Evolutionary conservation across 2,329 filamentous ascomycete species (phyloP).

Genomic region (Aspergillus pseudoviridinutans): DNA sequence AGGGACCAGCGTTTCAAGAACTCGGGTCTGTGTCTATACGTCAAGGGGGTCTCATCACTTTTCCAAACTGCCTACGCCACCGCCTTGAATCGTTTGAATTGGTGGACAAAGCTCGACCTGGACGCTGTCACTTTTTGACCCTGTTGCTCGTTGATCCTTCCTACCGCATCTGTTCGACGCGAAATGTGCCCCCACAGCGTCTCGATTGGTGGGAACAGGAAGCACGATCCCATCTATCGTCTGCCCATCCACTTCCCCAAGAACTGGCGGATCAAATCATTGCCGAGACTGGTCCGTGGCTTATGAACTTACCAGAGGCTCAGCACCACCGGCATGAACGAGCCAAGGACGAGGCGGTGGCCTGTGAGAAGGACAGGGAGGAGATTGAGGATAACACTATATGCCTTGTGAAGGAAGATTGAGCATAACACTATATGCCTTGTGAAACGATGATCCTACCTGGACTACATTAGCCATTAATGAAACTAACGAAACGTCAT

Average conservation of each 20-base stretch:
- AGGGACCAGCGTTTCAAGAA: slow-evolving; percentile 3
- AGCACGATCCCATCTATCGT: neutral
- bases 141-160: slow-evolving; percentile 11
- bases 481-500: too few species aligned
- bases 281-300: neutral
- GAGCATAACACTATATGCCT: neutral
- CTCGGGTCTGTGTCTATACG: slow-evolving; percentile 9
- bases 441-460: neutral
- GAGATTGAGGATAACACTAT: neutral
- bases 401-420: neutral
- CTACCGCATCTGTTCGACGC: slow-evolving; percentile 11
- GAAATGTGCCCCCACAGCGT: slow-evolving; percentile 12
- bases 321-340: neutral
- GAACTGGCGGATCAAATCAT: neutral
- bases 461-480: too few species aligned
- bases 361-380: neutral
- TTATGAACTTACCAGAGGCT: neutral
- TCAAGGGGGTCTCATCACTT: slow-evolving; percentile 9
- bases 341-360: neutral
- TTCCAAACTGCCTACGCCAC: slow-evolving; percentile 8
- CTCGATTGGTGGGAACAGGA: slow-evolving; percentile 4
- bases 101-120: slow-evolving; percentile 6
- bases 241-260: neutral
- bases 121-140: slow-evolving; percentile 8
- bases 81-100: slow-evolving; percentile 7